Base-by-base conservation (phyloP, 805 yeast genomes). In the Ogataea allantospora region DNA sequence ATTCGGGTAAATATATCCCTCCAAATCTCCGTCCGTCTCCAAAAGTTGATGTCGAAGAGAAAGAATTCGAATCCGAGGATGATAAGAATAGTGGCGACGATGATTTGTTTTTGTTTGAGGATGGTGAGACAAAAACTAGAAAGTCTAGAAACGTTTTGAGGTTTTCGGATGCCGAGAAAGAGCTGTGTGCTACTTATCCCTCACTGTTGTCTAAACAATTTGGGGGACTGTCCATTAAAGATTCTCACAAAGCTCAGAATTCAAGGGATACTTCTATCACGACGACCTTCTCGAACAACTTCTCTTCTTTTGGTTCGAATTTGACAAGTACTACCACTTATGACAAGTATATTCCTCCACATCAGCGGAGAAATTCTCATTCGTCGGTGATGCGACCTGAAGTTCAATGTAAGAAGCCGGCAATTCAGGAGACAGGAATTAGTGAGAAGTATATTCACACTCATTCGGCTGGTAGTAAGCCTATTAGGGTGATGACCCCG, bases 1-100 rank as follows among this genome's bases (percentile, higher is more conserved):
- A 71, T 5, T 61, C 68, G 25, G 84, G 84, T 3, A 80, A 77
- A 54, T 82, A 83, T 50, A 65, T 83, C 26, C 89, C 89, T 14
- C 88, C 88, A n/a, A 80, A 75, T 51, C 64, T 81, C 47, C 69
- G 88, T 55, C 45, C 34, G 4, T 73, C 76, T 0, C 73, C 80
- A 6, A 52, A 46, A 27, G 30, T 47, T 8, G 49, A 47, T 13
- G 13, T 43, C 13, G 53, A 44, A 7, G 54, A 54, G 19, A 33
- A 30, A 10, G 56, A 53, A 1, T 30, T 51, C 16, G 49, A 45
- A 27, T 60, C 53, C 2, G 60, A 57, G 17, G 70, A 65, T 33
- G 64, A 56, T 21, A 57, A 56, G 16, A 55, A 46, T 30, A 32
- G 44, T 9, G 50, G 48, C 14, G 55, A 49, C 24, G 66, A 62